These are phyloP conservation scores for Quercus cerris DNA, from an alignment of 306 rosid genomes.

Conservation along the genomic window DNA sequence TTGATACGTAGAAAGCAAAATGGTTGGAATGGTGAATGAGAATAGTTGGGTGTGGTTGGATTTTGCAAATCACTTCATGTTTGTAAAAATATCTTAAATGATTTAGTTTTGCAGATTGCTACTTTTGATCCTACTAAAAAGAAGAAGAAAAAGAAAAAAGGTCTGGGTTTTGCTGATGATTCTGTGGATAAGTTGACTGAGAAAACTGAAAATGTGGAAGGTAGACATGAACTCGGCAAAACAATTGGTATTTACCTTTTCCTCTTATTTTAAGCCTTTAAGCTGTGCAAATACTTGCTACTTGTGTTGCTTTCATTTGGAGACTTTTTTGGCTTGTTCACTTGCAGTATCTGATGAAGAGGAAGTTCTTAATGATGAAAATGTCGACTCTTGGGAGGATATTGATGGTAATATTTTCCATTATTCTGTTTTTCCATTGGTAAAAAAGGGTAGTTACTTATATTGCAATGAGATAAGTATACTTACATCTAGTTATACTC, in stretches of 20 bases:
- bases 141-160: slow-evolving; percentile 13
- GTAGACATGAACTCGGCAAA: slow-evolving; percentile 29
- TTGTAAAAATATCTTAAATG: no score
- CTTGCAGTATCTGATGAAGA: slow-evolving; percentile 57
- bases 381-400: slow-evolving; percentile 60
- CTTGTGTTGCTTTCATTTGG: background rate
- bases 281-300: background rate
- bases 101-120: background rate
- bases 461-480: no score
- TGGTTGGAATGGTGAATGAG: no score
- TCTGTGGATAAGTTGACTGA: slow-evolving; percentile 74
- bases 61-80: no score
- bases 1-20: no score
- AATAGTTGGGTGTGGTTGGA: no score
- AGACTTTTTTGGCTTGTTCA: slow-evolving; percentile 8
- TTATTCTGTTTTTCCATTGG: background rate
- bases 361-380: slow-evolving; percentile 51
- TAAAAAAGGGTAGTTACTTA: no score
- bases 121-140: slow-evolving; percentile 3
- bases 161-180: slow-evolving; percentile 44
- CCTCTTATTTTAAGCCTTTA: background rate
- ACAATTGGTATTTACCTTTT: background rate
- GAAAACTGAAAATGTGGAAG: slow-evolving; percentile 73
- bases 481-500: background rate
- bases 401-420: slow-evolving; percentile 47